These are phyloP conservation scores for Yamadazyma akitaensis DNA, from an alignment of 805 yeast species.

Conservation along the genomic window DNA sequence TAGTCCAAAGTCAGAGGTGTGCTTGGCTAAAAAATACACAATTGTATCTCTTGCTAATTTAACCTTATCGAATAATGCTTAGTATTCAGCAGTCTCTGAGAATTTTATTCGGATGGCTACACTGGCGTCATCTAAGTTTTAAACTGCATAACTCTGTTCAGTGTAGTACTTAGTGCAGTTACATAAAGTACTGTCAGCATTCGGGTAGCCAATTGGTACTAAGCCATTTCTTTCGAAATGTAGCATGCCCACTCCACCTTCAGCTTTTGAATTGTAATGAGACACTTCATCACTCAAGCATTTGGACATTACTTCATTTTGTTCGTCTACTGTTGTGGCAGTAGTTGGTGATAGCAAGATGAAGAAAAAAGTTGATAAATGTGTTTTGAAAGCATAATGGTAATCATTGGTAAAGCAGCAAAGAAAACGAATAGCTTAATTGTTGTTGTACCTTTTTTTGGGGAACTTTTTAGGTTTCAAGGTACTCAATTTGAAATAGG, in stretches of 20 bases:
- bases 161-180: neutral
- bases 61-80: neutral
- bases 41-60: neutral
- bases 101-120: neutral
- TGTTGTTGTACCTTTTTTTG: neutral
- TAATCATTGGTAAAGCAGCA: neutral
- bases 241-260: conserved; percentile 1
- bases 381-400: neutral
- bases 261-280: neutral
- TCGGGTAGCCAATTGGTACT: neutral
- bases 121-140: neutral
- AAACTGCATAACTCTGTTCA: neutral
- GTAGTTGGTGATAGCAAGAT: neutral
- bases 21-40: neutral
- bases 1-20: neutral
- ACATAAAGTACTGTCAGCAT: neutral
- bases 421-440: neutral
- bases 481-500: neutral
- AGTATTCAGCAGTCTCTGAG: neutral
- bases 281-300: neutral
- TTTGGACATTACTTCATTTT: neutral
- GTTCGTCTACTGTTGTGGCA: conserved; percentile 1
- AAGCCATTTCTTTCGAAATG: neutral
- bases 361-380: neutral
- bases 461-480: neutral